These are phyloP conservation scores for Zygotorulaspora chibaensis DNA, from an alignment of 805 yeast species.

Conservation along the genomic window DNA sequence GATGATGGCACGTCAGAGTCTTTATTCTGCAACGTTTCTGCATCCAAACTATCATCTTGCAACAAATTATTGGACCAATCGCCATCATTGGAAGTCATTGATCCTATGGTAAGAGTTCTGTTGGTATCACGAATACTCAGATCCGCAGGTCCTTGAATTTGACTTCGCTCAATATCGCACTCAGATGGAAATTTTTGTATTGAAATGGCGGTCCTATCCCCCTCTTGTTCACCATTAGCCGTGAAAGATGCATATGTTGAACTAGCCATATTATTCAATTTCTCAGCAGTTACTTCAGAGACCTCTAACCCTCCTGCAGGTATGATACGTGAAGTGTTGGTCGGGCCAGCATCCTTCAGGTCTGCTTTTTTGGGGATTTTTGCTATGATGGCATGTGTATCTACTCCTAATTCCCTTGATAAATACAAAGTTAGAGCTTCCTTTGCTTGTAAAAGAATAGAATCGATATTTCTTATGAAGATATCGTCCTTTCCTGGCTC, in stretches of 20 bases:
- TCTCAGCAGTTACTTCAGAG: neutral
- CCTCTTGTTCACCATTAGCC: too few relatives aligned
- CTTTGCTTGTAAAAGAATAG: constrained; percentile 18
- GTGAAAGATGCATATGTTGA: too few relatives aligned
- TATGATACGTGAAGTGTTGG: too few relatives aligned
- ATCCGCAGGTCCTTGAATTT: neutral
- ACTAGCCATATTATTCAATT: too few relatives aligned
- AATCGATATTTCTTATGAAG: constrained; percentile 26
- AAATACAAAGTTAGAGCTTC: constrained; percentile 5
- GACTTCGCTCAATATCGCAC: too few relatives aligned
- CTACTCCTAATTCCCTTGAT: constrained; percentile 1
- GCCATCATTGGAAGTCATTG: constrained; percentile 16
- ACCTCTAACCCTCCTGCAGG: too few relatives aligned
- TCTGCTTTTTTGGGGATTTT: neutral
- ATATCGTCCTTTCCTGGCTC: constrained; percentile 45
- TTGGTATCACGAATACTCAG: neutral
- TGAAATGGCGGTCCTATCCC: too few relatives aligned
- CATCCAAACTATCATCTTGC: constrained; percentile 2
- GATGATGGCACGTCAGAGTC: constrained; percentile 12
- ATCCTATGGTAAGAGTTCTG: constrained; percentile 10
- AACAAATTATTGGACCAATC: constrained; percentile 14
- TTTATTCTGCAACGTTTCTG: neutral
- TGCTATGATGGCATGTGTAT: neutral
- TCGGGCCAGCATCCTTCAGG: neutral
- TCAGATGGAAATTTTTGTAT: too few relatives aligned